Conservation (phyloP, 1,139 yeast genomes). For the Geotrichum fermentans region DNA sequence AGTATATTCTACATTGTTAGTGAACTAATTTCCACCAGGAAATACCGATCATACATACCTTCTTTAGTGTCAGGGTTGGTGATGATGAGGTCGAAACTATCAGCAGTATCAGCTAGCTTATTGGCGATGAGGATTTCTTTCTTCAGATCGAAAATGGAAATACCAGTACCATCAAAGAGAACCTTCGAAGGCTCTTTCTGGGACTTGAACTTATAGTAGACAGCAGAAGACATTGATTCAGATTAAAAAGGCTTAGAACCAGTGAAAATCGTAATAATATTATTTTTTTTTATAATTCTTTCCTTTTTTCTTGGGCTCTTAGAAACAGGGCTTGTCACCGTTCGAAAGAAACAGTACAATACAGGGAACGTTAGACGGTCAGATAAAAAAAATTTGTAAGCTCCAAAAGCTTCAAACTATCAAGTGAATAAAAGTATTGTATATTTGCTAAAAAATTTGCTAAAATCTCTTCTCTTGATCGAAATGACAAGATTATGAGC, state of each 20-base stretch:
- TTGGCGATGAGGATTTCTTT: conserved; percentile 81
- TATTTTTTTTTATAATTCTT: conserved; percentile 9
- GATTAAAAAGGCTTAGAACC: conserved; percentile 4
- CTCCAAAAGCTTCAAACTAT: not conserved
- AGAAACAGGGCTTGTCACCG: too few species aligned
- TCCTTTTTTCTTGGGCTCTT: conserved; percentile 1
- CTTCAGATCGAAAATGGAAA: conserved; percentile 89
- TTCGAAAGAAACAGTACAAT: not conserved
- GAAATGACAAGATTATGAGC: conserved; percentile 1
- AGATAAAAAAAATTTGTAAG: too few species aligned
- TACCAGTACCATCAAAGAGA: conserved; percentile 92
- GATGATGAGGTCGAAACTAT: conserved; percentile 63
- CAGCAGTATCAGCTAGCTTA: conserved; percentile 76
- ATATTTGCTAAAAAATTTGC: conserved; percentile 1
- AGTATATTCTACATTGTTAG: conserved; percentile 49
- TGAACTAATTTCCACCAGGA: not conserved
- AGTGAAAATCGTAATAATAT: not conserved
- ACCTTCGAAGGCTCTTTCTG: conserved; percentile 77
- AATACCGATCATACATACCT: conserved; percentile 25
- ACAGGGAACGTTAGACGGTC: too few species aligned
- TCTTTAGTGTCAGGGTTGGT: conserved; percentile 77
- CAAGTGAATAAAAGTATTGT: conserved; percentile 3
- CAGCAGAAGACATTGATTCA: conserved; percentile 71
- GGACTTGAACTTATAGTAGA: conserved; percentile 81
- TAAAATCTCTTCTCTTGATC: not conserved